phyloP scores from a whole-genome alignment of 768 basidiomycete species.

The Zangia roseola region DNA sequence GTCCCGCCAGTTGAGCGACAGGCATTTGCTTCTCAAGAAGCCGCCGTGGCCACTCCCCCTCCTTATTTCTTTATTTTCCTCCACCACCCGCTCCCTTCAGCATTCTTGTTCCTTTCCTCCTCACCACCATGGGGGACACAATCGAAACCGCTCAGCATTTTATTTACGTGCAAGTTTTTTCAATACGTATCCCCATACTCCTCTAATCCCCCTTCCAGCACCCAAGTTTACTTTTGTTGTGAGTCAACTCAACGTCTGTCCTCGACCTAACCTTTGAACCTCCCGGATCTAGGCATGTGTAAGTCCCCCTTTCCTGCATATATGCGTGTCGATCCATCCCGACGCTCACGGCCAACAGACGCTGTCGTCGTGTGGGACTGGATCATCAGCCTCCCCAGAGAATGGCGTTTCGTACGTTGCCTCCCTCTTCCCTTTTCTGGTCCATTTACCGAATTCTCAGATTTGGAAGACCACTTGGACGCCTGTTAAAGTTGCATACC shows the following conservation, averaged over 20 bases:
- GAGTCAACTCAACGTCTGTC: conserved; percentile 35
- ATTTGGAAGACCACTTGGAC: conserved; percentile 85
- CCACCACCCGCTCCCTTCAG: conserved; percentile 12
- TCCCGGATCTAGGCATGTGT: conserved; percentile 65
- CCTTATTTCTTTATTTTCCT: conserved; percentile 28
- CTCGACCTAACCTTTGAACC: conserved; percentile 28
- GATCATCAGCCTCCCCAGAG: conserved; percentile 74
- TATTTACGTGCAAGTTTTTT: conserved; percentile 60
- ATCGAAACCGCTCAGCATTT: conserved; percentile 66
- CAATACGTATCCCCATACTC: neutral
- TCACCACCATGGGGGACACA: conserved; percentile 41
- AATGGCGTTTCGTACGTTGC: conserved; percentile 67
- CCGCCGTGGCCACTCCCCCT: conserved; percentile 19
- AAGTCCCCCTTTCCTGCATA: conserved; percentile 28
- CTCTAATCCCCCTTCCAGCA: conserved; percentile 31
- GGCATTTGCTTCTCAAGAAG: conserved; percentile 30
- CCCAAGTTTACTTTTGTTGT: conserved; percentile 86
- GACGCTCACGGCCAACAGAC: conserved; percentile 42
- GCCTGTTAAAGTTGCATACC: conserved; percentile 78
- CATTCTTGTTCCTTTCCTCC: conserved; percentile 17
- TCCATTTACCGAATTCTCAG: conserved; percentile 34
- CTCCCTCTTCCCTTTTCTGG: neutral
- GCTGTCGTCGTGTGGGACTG: conserved; percentile 85
- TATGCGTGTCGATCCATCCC: conserved; percentile 11
- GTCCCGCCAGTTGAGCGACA: conserved; percentile 16